These are phyloP conservation scores for Aspergillus piperis DNA, from an alignment of 2,329 filamentous ascomycete genomes.

Conservation along the genomic window DNA sequence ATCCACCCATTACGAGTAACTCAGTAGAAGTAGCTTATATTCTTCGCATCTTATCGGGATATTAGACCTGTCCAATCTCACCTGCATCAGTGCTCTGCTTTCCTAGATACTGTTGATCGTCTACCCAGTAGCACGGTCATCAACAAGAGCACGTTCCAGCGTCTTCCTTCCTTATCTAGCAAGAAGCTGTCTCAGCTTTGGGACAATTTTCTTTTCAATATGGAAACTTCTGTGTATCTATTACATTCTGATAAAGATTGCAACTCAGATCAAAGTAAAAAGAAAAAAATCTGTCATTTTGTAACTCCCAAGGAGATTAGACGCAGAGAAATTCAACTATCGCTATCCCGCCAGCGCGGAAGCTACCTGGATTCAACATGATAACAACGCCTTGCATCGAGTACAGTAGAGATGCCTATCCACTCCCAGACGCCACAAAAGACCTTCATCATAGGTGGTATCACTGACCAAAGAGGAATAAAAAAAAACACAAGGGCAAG, in stretches of 20 bases:
- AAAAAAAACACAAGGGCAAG: not conserved
- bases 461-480: conserved; percentile 12
- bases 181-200: no score
- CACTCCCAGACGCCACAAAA: not conserved
- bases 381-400: conserved; percentile 5
- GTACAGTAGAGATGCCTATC: conserved; percentile 1
- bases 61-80: no score
- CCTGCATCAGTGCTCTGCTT: no score
- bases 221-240: no score
- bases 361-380: conserved; percentile 4
- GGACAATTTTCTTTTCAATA: no score
- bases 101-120: no score
- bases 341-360: not conserved
- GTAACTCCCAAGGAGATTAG: not conserved
- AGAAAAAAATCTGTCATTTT: not conserved
- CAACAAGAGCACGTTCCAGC: no score
- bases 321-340: not conserved
- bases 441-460: conserved; percentile 15
- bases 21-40: not conserved
- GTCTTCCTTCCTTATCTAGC: no score
- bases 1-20: not conserved
- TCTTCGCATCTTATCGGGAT: not conserved
- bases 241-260: no score
- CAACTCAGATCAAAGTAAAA: no score
- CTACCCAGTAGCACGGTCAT: no score